Evolutionary conservation across 495 filamentous ascomycete species (phyloP), one percentile per base, ranked within the genome.

Genomic region (Clavariopsis aquatica): DNA sequence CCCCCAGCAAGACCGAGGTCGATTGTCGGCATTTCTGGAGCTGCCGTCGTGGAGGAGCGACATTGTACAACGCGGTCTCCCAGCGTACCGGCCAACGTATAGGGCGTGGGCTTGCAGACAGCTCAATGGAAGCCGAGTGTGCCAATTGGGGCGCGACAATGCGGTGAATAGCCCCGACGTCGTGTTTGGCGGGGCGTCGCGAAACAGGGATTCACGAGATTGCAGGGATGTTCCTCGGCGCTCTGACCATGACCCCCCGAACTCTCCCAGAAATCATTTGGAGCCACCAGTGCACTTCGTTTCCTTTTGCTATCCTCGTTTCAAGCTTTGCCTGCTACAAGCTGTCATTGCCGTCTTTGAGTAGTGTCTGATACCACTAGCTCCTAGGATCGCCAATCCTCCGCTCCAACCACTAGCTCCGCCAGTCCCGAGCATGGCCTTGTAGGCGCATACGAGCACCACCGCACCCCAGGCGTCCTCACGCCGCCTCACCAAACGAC

Each of bases 201-300:
- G 47, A 23, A 51, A 51, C 47, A 51, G 19, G 47, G 45, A 47
- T 47, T 6, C 5, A n/a, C 6, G 45, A 47, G 45, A 47, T 23
- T 4, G 26, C 47, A 24, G 47, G 22, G 47, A 51, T 24, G 22
- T 28, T 23, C 7, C 22, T 23, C 10, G 20, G 47, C 47, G 26
- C 26, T 23, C 10, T 3, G 47, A 51, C 20, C 22, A 51, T 17
- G 22, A n/a, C 47, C 47, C 47, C n/a, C n/a, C n/a, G 45, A 7
- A 20, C 7, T 7, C 20, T 28, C 47, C 47, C 19, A 51, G 47
- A 23, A 51, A 23, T 51, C 47, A 51, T 51, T 23, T 22, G 15
- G 22, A 51, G 23, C 5, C 47, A 24, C 47, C 47, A 23, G 2
- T n/a, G 6, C 47, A 51, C 38, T 8, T 17, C 8, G 3, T n/a